These are phyloP conservation scores for Hymenoscyphus fructigenus DNA, from an alignment of 2,329 filamentous ascomycete genomes.

Conservation along the genomic window DNA sequence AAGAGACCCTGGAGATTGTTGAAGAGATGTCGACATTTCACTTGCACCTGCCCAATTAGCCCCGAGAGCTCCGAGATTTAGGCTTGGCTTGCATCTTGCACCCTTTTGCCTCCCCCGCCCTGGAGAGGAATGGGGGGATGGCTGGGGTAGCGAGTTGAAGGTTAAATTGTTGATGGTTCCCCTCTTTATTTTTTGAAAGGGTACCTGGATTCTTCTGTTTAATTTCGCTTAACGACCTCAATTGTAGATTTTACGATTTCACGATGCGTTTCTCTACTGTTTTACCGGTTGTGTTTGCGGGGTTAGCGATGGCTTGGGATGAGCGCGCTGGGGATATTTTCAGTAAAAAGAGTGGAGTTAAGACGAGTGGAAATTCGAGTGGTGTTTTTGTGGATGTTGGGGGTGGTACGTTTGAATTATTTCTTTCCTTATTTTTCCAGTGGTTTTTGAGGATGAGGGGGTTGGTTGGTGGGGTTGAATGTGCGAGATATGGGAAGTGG, in stretches of 20 bases:
- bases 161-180: too few species aligned
- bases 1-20: too few species aligned
- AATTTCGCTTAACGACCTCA: too few species aligned
- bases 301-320: not conserved
- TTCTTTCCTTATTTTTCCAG: not conserved
- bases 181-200: too few species aligned
- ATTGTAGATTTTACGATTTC: not conserved
- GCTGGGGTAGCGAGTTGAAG: too few species aligned
- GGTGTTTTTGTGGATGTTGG: constrained; percentile 16
- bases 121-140: too few species aligned
- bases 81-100: too few species aligned
- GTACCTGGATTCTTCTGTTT: too few species aligned
- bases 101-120: too few species aligned
- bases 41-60: too few species aligned
- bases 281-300: not conserved
- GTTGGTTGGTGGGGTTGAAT: not conserved
- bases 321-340: constrained; percentile 20
- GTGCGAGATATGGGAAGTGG: not conserved
- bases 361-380: constrained; percentile 16
- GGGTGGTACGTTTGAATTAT: constrained; percentile 12
- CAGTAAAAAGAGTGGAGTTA: constrained; percentile 11
- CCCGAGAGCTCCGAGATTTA: too few species aligned
- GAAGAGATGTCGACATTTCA: too few species aligned
- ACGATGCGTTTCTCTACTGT: not conserved
- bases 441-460: not conserved